Evolutionary conservation across 352 stramenopile genomes (phyloP).

Genomic region (Plasmopara halstedii): DNA sequence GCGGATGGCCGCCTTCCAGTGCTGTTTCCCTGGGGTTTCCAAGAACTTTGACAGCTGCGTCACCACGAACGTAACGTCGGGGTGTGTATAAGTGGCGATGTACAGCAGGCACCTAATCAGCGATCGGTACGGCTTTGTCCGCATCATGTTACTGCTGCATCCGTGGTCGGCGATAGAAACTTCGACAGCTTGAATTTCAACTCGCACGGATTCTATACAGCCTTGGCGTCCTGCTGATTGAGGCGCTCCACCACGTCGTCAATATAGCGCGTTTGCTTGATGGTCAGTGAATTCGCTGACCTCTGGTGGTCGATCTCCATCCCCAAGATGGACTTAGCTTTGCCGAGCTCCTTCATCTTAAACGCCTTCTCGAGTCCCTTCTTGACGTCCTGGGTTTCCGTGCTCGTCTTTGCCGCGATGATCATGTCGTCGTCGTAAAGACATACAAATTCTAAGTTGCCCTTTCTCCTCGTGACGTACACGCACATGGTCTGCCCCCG

Average conservation of each 20-base stretch:
- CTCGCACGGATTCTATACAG: constrained; percentile 2
- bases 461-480: not conserved
- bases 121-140: not conserved
- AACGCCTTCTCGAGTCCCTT: too few relatives aligned
- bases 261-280: too few relatives aligned
- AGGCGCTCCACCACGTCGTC: constrained; percentile 1
- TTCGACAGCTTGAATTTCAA: constrained; percentile 1
- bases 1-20: not conserved
- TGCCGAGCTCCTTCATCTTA: too few relatives aligned
- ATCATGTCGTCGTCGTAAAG: not conserved
- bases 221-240: constrained; percentile 3
- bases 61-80: not conserved
- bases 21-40: not conserved
- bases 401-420: not conserved
- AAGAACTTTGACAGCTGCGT: not conserved
- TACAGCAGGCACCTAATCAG: not conserved
- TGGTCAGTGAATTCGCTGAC: too few relatives aligned
- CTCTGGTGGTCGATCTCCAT: too few relatives aligned
- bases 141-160: not conserved
- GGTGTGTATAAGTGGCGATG: not conserved
- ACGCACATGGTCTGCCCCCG: not conserved
- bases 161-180: not conserved
- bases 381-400: not conserved
- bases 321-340: too few relatives aligned
- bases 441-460: not conserved